Percentiles rank a stretch among this genome's conserved stretches.
Evolutionary conservation across 495 filamentous ascomycete genomes (phyloP).

Genomic region (Sphaerosporella brunnea): DNA sequence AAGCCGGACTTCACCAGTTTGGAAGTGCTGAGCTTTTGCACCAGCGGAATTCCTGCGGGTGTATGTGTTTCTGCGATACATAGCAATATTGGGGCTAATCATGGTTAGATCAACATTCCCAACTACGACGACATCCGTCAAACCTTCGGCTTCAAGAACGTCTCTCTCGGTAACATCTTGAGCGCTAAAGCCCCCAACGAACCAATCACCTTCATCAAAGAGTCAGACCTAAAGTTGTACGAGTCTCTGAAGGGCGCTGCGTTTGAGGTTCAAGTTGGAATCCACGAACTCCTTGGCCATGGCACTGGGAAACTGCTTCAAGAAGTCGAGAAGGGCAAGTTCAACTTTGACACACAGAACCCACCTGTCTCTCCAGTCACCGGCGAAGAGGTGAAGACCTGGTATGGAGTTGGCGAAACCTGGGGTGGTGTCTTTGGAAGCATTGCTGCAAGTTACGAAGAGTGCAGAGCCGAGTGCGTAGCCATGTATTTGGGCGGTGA

Average conservation of each 20-base stretch:
- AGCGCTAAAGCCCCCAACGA: conserved; percentile 80
- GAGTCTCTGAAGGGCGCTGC: conserved; percentile 62
- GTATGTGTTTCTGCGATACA: too few species aligned
- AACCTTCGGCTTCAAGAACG: conserved; percentile 94
- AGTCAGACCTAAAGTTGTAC: conserved; percentile 57
- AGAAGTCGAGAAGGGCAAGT: conserved; percentile 61
- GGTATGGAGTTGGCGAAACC: conserved; percentile 85
- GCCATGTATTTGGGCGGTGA: conserved; percentile 88
- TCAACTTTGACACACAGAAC: conserved; percentile 67
- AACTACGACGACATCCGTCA: conserved; percentile 94
- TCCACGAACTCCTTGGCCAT: conserved; percentile 91
- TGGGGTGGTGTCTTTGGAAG: conserved; percentile 86
- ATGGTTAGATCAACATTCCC: conserved; percentile 44
- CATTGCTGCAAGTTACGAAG: conserved; percentile 72
- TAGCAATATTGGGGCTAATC: too few species aligned
- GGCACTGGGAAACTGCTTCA: conserved; percentile 90
- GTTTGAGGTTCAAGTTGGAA: conserved; percentile 87
- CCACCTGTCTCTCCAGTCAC: conserved; percentile 69
- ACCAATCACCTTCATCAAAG: conserved; percentile 68
- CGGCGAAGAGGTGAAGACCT: conserved; percentile 57
- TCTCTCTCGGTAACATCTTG: conserved; percentile 77
- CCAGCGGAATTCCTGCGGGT: conserved; percentile 69
- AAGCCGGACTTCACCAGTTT: conserved; percentile 87
- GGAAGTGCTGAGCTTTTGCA: conserved; percentile 51
- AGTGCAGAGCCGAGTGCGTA: conserved; percentile 57